Conservation (phyloP, 345 rosid genomes). For the Eucalyptus guilfoylei region DNA sequence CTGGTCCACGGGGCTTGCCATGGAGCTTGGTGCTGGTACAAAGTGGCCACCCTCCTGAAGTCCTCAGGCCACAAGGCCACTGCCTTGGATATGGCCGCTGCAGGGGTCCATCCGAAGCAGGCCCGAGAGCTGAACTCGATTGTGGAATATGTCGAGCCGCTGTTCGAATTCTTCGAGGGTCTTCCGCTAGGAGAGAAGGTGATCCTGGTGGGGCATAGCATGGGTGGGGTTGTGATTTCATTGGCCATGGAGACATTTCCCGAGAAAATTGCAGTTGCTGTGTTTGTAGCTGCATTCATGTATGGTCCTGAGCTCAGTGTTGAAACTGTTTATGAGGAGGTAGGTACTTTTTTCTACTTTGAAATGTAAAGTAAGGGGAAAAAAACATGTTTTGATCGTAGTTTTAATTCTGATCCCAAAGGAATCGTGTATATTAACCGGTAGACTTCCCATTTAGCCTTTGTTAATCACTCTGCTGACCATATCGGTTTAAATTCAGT, state of each 20-base stretch:
- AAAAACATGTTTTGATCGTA: background rate
- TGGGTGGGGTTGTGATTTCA: conserved; percentile 8
- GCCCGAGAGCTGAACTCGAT: background rate
- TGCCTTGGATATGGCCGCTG: conserved; percentile 18
- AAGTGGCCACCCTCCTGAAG: conserved; percentile 15
- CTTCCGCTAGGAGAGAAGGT: conserved; percentile 1
- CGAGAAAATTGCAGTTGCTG: conserved; percentile 1
- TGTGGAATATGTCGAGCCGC: conserved; percentile 4
- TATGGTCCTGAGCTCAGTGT: background rate
- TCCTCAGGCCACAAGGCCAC: conserved; percentile 21
- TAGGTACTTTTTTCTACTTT: background rate
- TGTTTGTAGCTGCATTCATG: conserved; percentile 6
- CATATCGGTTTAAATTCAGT: background rate
- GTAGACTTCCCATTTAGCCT: background rate
- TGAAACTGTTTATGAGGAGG: background rate
- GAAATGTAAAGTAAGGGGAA: background rate
- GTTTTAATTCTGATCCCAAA: background rate
- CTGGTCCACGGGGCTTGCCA: conserved; percentile 32
- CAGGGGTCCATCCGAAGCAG: conserved; percentile 13
- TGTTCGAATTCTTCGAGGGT: background rate
- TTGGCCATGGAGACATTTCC: conserved; percentile 18
- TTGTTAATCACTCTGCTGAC: background rate
- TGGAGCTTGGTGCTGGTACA: conserved; percentile 41
- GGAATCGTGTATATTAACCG: background rate
- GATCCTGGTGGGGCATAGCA: conserved; percentile 19